phyloP scores from a whole-genome alignment of 2,329 filamentous ascomycete genomes.

The Fusarium ramigenum region DNA sequence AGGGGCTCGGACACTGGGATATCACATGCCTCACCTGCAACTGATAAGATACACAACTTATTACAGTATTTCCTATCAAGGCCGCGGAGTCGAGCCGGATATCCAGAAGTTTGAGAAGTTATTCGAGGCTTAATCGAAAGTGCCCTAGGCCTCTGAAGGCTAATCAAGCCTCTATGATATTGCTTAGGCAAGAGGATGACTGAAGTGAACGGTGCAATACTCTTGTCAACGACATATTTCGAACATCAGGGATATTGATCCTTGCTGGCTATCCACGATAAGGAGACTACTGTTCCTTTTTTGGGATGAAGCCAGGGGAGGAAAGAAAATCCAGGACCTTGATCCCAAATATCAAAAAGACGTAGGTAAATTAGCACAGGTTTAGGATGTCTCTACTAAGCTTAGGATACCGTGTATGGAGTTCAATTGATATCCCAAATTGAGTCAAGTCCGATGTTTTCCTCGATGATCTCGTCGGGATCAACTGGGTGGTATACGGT shows the following conservation, averaged over 20 bases:
- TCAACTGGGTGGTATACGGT: not conserved
- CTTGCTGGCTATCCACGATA: not conserved
- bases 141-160: not conserved
- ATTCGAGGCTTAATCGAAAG: not conserved
- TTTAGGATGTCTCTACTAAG: not conserved
- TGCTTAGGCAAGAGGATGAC: not conserved
- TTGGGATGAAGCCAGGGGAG: not conserved
- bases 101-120: not conserved
- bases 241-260: not conserved
- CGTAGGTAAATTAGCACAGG: not conserved
- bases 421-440: not conserved
- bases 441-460: not conserved
- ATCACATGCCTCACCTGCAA: not conserved
- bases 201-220: not conserved
- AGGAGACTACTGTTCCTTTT: not conserved
- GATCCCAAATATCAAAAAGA: not conserved
- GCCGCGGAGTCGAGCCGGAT: not conserved
- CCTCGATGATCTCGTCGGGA: not conserved
- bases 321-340: not conserved
- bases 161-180: not conserved
- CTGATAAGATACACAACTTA: not conserved
- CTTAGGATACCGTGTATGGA: not conserved
- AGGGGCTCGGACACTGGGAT: not conserved
- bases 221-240: not conserved
- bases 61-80: not conserved